Evolutionary conservation across 805 yeast species (phyloP).

Genomic region (Hanseniaspora clermontiae): DNA sequence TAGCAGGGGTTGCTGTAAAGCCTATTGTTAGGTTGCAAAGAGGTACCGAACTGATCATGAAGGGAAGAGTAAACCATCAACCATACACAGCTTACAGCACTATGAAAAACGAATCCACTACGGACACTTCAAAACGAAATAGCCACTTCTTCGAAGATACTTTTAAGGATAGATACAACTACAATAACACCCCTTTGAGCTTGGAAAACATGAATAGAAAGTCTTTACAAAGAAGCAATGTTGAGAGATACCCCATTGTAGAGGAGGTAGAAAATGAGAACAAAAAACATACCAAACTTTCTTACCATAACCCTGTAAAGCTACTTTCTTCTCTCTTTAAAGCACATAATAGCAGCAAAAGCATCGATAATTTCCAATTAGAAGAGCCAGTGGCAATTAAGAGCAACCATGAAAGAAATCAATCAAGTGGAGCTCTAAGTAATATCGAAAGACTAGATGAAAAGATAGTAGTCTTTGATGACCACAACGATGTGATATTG

Average conservation of each 20-base stretch:
- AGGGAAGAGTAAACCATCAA: constrained; percentile 30
- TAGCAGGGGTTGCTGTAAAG: constrained; percentile 72
- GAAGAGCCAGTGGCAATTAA: background rate
- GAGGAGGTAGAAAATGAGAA: background rate
- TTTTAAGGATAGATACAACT: background rate
- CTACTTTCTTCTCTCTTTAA: background rate
- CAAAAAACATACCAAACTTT: background rate
- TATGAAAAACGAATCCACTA: background rate
- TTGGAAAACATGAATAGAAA: background rate
- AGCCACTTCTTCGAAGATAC: background rate
- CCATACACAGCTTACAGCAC: background rate
- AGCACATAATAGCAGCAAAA: background rate
- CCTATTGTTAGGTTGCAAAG: constrained; percentile 69
- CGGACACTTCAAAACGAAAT: background rate
- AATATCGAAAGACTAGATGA: background rate
- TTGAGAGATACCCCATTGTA: background rate
- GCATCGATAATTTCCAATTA: background rate
- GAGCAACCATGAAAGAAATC: background rate
- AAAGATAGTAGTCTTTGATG: background rate
- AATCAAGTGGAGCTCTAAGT: background rate
- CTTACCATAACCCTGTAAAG: background rate
- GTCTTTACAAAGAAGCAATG: background rate
- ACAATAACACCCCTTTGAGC: background rate
- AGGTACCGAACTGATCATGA: constrained; percentile 54
- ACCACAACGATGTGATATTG: background rate